A percentile compares a stretch with the other conserved stretches of the same genome.
These are phyloP conservation scores for Arabis alpina DNA, from an alignment of 345 rosid genomes.

Conservation along the genomic window DNA sequence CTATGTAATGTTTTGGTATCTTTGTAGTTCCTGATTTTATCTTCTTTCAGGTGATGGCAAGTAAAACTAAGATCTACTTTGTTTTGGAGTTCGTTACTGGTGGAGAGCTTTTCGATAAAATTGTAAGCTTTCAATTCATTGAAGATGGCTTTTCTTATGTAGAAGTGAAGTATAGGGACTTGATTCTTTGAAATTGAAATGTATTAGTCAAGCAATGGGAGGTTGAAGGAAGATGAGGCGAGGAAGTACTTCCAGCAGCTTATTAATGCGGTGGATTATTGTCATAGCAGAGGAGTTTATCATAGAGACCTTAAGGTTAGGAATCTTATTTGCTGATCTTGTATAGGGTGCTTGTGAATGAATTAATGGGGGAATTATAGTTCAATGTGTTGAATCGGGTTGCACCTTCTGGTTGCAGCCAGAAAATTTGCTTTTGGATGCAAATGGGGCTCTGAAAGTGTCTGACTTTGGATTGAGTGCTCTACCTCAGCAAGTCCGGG, in stretches of 20 bases:
- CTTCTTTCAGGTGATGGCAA: constrained; percentile 89
- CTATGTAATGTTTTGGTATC: constrained; percentile 15
- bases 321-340: neutral
- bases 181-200: constrained; percentile 14
- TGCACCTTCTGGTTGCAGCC: constrained; percentile 62
- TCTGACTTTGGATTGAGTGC: constrained; percentile 99
- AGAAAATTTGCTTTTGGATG: constrained; percentile 93
- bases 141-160: constrained; percentile 4
- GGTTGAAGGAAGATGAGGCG: constrained; percentile 95
- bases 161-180: constrained; percentile 10
- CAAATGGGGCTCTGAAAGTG: constrained; percentile 79
- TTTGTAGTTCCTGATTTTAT: constrained; percentile 25
- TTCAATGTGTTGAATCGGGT: constrained; percentile 5
- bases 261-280: constrained; percentile 95
- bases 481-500: constrained; percentile 98
- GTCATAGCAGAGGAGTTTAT: constrained; percentile 94
- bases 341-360: constrained; percentile 12
- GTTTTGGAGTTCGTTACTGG: constrained; percentile 95
- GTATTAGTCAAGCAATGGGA: constrained; percentile 82
- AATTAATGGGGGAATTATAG: neutral
- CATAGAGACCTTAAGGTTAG: constrained; percentile 94
- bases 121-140: constrained; percentile 57
- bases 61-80: constrained; percentile 93
- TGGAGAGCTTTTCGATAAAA: constrained; percentile 97
- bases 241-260: constrained; percentile 96